Evolutionary conservation across 805 yeast species (phyloP), one percentile per base, ranked within the genome.

Genomic region (Candida nanaspora): DNA sequence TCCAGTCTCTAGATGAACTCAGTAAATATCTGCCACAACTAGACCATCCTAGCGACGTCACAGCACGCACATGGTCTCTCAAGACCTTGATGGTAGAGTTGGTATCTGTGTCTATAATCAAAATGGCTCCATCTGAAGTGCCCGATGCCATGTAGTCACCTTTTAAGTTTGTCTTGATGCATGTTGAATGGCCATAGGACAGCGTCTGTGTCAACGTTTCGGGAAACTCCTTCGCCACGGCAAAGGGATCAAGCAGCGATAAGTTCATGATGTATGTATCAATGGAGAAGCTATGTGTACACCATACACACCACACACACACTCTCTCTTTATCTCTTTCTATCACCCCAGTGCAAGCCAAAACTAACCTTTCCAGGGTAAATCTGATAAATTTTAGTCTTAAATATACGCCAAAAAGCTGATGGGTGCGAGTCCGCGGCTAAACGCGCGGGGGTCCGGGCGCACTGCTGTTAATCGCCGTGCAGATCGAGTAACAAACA

Each of bases 71-170:
- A 53, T 91, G 97, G 4, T 82, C 80, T 25, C 72, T 66, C 25
- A 84, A 62, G 10, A 72, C 69, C 3, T 74, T 69, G 6, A 86
- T 66, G 2, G 78, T 73, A 20, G 76, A 78, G 44, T 64, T 63
- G 20, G 93, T 82, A 50, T 82, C 86, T 51, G 76, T 69, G 57
- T 87, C 96, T 48, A 81, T 79, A 13, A 88, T 74, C 18, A 83
- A 68, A 6, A 87, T 75, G 0, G 80, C 66, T 0, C 96, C 96
- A 56, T 82, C 83, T 3, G 74, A 65, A 27, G 81, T 63, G 0
- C 96, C 96, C 2, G 84, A 74, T 1, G 96, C 96, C 4, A 88
- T 59, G 54, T 89, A 89, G 56, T 86, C 95, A 6, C 97, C 97
- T 39, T 76, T 76, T 7, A 72, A 63, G 50, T 78, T 85, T 65